Evolutionary conservation across 2,329 filamentous ascomycete genomes (phyloP), one percentile per base, ranked within the genome.

Genomic region (Ceratocystis papillata): DNA sequence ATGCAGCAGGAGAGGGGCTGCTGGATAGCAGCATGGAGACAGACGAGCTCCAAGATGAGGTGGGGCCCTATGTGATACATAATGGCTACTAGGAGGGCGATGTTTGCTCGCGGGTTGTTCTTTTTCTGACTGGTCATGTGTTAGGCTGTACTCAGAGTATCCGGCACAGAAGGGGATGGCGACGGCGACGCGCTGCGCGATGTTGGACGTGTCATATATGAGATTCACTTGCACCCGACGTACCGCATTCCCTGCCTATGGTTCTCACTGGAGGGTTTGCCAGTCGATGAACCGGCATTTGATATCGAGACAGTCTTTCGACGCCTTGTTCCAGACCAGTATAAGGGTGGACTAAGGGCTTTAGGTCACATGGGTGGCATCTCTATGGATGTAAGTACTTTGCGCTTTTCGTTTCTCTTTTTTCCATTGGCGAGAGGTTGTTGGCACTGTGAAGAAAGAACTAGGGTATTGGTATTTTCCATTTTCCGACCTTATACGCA

Each of bases 171-270:
- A 3, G 66, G 61, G 8, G 62, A 59, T 8, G 37, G 63, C 20
- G 64, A 59, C 6, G 37, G n/a, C 12, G 45, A 63, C 20, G 7
- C 28, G 5, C 37, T 63, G 7, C 45, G 25, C 73, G 76, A 75
- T 68, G 73, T 74, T 69, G 76, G 77, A 65, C 77, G 79, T 71
- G 83, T 89, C 70, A 80, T 82, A 68, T 92, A 91, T 76, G 86
- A 90, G 74, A 84, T 92, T 71, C 81, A 89, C 72, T 79, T 88
- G 68, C 89, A 90, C 71, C 83, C 86, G 65, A 88, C 86, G 66
- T 93, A 92, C 75, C 81, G 81, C 68, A 83, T 87, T 59, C 89
- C 89, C 7, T 88, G 88, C 67, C 79, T 92, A 66, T 92, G 88
- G 83, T 90, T 93, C 77, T 83, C 79, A 65, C 75, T 90, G 71